These are phyloP conservation scores for Tetracentron sinense DNA, from an alignment of 164 flowering plant species.

Conservation along the genomic window DNA sequence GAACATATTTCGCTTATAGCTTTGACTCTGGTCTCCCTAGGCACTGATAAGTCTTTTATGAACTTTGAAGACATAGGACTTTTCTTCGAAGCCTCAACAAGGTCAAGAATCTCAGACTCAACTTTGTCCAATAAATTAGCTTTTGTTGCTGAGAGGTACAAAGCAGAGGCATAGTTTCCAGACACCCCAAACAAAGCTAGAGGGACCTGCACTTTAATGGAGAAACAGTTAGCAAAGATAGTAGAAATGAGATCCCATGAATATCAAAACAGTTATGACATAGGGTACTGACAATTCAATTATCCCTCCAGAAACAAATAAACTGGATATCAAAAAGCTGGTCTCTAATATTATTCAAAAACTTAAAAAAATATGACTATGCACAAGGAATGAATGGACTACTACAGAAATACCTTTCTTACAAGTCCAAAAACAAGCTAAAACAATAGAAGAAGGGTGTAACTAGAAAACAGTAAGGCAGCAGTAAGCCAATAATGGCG, in stretches of 20 bases:
- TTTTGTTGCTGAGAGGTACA: slow-evolving; percentile 65
- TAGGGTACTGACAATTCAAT: neutral
- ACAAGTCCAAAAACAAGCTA: too few relatives aligned
- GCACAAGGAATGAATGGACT: too few relatives aligned
- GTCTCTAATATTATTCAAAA: too few relatives aligned
- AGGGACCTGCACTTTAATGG: slow-evolving; percentile 51
- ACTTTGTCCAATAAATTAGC: slow-evolving; percentile 64
- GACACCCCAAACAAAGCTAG: slow-evolving; percentile 60
- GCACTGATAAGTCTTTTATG: slow-evolving; percentile 64
- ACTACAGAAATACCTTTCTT: too few relatives aligned
- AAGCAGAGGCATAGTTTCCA: slow-evolving; percentile 92
- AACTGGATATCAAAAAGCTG: too few relatives aligned
- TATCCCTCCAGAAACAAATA: too few relatives aligned
- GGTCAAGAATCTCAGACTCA: slow-evolving; percentile 62
- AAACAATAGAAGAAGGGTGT: too few relatives aligned
- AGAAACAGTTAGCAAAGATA: slow-evolving; percentile 1
- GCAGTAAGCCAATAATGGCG: too few relatives aligned
- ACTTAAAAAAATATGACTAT: too few relatives aligned
- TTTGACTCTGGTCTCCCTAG: slow-evolving; percentile 46
- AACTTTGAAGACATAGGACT: slow-evolving; percentile 64
- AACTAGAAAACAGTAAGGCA: too few relatives aligned
- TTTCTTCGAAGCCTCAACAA: slow-evolving; percentile 64
- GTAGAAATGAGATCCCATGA: neutral
- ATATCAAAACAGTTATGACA: neutral
- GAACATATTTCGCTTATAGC: slow-evolving; percentile 52